phyloP scores from a whole-genome alignment of 805 yeast species.

The Phaffomyces thermotolerans region DNA sequence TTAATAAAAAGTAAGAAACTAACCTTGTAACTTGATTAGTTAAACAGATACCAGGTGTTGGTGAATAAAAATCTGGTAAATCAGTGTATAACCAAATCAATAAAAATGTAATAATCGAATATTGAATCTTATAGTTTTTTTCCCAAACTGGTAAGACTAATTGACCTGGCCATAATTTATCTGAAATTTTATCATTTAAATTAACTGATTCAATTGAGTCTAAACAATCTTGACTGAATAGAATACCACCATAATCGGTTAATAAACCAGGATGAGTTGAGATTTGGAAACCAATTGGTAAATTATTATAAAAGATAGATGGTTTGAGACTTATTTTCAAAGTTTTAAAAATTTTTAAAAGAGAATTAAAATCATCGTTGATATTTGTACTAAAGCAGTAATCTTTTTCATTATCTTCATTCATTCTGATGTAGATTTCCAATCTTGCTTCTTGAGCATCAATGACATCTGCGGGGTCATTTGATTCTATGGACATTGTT shows the following conservation, averaged over 20 bases:
- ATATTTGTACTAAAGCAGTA: conserved; percentile 75
- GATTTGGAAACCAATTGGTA: conserved; percentile 59
- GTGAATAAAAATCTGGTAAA: conserved; percentile 80
- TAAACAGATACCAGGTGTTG: conserved; percentile 86
- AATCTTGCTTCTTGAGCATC: conserved; percentile 22
- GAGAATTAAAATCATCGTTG: conserved; percentile 49
- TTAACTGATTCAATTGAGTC: conserved; percentile 37
- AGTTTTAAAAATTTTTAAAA: conserved; percentile 52
- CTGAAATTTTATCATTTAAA: conserved; percentile 46
- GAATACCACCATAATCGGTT: conserved; percentile 74
- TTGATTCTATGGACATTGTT: conserved; percentile 5
- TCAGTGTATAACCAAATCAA: conserved; percentile 84
- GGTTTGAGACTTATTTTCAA: conserved; percentile 79
- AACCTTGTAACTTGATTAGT: conserved; percentile 48
- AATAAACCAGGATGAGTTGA: conserved; percentile 70
- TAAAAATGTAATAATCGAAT: conserved; percentile 31
- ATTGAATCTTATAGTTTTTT: conserved; percentile 35
- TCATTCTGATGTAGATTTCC: conserved; percentile 58
- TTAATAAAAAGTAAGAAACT: conserved; percentile 23
- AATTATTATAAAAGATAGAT: conserved; percentile 55
- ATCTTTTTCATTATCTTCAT: conserved; percentile 79
- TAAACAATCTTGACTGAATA: conserved; percentile 57
- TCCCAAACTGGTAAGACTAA: conserved; percentile 71
- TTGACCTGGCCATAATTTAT: conserved; percentile 84
- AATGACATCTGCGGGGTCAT: conserved; percentile 14